Percentiles rank a stretch among this genome's conserved stretches.
Conservation (phyloP, 2,329 filamentous ascomycete genomes). For the Mariannaea sp. region DNA sequence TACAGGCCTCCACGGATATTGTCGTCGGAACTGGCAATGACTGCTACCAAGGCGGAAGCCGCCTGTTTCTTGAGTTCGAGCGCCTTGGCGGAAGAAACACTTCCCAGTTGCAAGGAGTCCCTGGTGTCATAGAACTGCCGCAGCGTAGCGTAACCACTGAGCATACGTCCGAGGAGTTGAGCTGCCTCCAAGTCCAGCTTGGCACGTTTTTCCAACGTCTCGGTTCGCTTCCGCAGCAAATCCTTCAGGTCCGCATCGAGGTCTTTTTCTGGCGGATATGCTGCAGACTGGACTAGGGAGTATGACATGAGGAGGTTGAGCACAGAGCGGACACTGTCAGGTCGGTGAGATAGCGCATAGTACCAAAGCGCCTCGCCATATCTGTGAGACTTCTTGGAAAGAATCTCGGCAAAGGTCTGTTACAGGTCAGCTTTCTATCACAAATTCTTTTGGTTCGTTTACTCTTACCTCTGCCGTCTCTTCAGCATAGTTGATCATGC, state of each 20-base stretch:
- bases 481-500: slow-evolving; percentile 77
- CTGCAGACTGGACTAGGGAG: slow-evolving; percentile 82
- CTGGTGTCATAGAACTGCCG: slow-evolving; percentile 90
- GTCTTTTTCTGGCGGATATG: slow-evolving; percentile 72
- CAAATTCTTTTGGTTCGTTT: background rate
- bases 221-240: slow-evolving; percentile 73
- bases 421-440: slow-evolving; percentile 33
- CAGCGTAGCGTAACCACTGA: slow-evolving; percentile 90
- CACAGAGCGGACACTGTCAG: slow-evolving; percentile 80
- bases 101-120: slow-evolving; percentile 54
- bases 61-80: slow-evolving; percentile 69
- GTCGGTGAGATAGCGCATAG: slow-evolving; percentile 82
- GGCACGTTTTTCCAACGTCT: slow-evolving; percentile 73
- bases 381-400: slow-evolving; percentile 72
- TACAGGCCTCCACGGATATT: slow-evolving; percentile 91
- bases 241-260: slow-evolving; percentile 74
- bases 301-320: slow-evolving; percentile 86
- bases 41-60: slow-evolving; percentile 75
- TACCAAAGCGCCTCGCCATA: slow-evolving; percentile 90
- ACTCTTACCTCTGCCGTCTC: slow-evolving; percentile 78
- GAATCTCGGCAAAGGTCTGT: slow-evolving; percentile 80
- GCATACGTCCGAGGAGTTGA: slow-evolving; percentile 78
- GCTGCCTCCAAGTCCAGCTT: slow-evolving; percentile 80
- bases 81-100: slow-evolving; percentile 46
- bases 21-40: slow-evolving; percentile 84